A percentile compares a stretch with the other conserved stretches of the same genome.
phyloP scores from a whole-genome alignment of 768 basidiomycete species.

The Mycena rosella region DNA sequence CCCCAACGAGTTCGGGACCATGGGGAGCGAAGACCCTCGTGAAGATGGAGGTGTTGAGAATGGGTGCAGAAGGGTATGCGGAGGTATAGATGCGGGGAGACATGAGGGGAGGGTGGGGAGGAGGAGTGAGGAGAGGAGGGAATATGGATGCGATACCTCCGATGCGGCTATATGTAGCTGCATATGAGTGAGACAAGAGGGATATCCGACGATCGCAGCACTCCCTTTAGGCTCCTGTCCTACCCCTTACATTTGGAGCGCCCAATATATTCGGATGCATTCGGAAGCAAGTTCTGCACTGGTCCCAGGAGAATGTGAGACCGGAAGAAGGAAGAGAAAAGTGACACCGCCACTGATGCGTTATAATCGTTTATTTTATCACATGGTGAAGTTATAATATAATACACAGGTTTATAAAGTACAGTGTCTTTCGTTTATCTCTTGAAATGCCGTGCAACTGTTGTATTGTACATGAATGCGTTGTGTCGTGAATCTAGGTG shows the following conservation, averaged over 20 bases:
- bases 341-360: neutral
- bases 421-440: neutral
- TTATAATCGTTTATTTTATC: neutral
- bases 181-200: too few species aligned
- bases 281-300: too few species aligned
- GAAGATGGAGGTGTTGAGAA: constrained; percentile 61
- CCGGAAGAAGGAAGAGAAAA: neutral
- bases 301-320: too few species aligned
- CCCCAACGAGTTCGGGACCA: constrained; percentile 5
- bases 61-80: constrained; percentile 50
- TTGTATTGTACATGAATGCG: constrained; percentile 19
- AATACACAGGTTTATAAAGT: constrained; percentile 11
- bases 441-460: neutral
- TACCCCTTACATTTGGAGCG: too few species aligned
- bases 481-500: constrained; percentile 13
- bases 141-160: too few species aligned
- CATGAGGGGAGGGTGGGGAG: constrained; percentile 25
- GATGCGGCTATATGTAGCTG: too few species aligned
- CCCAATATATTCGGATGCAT: too few species aligned
- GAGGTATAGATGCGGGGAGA: constrained; percentile 65
- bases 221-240: too few species aligned
- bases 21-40: constrained; percentile 57
- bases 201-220: too few species aligned
- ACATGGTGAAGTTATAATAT: neutral
- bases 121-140: too few species aligned